Evolutionary conservation across 495 filamentous ascomycete genomes (phyloP).

Genomic region (Penicillium riverlandense): DNA sequence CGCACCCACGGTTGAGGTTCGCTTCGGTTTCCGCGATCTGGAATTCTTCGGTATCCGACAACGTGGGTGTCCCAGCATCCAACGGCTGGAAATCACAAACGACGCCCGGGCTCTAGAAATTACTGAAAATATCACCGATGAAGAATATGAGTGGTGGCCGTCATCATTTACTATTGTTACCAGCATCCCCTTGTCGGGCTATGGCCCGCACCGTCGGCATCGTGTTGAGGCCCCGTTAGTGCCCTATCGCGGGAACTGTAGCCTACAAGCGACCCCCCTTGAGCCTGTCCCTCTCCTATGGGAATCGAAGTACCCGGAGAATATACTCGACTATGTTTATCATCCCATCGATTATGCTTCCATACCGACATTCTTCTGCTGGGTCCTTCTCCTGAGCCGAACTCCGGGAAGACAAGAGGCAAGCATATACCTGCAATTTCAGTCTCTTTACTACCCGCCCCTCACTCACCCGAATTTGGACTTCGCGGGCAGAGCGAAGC

Average conservation of each 20-base stretch:
- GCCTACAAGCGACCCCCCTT: conserved; percentile 19
- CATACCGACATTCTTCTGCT: too few relatives aligned
- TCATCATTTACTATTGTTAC: conserved; percentile 34
- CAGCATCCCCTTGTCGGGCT: conserved; percentile 46
- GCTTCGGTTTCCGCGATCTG: conserved; percentile 49
- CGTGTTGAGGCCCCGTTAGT: conserved; percentile 34
- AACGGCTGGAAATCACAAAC: conserved; percentile 47
- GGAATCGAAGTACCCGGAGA: too few relatives aligned
- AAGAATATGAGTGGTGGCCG: conserved; percentile 4
- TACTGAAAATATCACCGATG: conserved; percentile 42
- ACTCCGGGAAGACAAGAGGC: conserved; percentile 7
- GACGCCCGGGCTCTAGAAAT: conserved; percentile 32
- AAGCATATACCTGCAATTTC: conserved; percentile 22
- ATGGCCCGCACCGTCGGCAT: conserved; percentile 48
- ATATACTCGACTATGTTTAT: background rate
- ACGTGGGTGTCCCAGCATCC: conserved; percentile 44
- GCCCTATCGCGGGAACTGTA: conserved; percentile 30
- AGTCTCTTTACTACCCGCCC: conserved; percentile 28
- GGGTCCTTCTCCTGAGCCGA: too few relatives aligned
- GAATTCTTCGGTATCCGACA: conserved; percentile 53
- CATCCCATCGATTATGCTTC: conserved; percentile 9
- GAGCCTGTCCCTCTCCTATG: too few relatives aligned
- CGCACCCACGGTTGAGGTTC: conserved; percentile 45
- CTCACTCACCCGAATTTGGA: conserved; percentile 38
- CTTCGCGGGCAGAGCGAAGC: conserved; percentile 46